Evolutionary conservation across 2,329 filamentous ascomycete species (phyloP), one percentile per base, ranked within the genome.

Genomic region (Calonectria multiphialidica): DNA sequence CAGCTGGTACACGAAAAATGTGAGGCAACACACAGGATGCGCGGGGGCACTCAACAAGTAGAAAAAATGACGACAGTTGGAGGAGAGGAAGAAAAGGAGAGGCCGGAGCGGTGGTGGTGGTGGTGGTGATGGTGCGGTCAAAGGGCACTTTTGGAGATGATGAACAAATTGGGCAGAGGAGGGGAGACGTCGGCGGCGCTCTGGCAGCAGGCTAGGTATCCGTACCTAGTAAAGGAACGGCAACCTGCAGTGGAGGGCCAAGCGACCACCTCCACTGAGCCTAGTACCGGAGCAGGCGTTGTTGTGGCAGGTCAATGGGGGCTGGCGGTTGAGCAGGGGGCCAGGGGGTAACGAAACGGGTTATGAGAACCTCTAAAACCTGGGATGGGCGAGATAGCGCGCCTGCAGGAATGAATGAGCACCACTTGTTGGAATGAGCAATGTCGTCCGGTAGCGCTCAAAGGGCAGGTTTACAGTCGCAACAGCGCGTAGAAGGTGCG

Each of bases 61-160:
- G 57, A 49, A 69, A 70, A 59, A 59, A 65, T 57, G 49, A 42
- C 28, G 75, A 76, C 72, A 63, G 70, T 72, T 68, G 66, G 42
- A 53, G 66, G 69, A 75, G 53, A 68, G 71, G 44, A 72, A 59
- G 28, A 30, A 67, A 71, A 55, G 66, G 57, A 66, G 28, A 44
- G 49, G 72, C 59, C 68, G 74, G 74, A 70, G 74, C 71, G 75
- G 75, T 71, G 74, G 75, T 71, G 74, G 69, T 76, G 74, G 68
- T 69, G 74, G 63, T 69, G 76, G 42, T 59, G 67, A 75, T 76
- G 74, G 77, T 76, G 74, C 77, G 74, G 77, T 79, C 73, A 77
- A 77, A 57, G 77, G 21, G 74, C 71, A 76, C 53, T 62, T 77
- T 75, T 78, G 70, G 55, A 66, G 69, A 63, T 61, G 63, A 50